Evolutionary conservation across 2,329 filamentous ascomycete species (phyloP).

Genomic region (Venturia carpophila): DNA sequence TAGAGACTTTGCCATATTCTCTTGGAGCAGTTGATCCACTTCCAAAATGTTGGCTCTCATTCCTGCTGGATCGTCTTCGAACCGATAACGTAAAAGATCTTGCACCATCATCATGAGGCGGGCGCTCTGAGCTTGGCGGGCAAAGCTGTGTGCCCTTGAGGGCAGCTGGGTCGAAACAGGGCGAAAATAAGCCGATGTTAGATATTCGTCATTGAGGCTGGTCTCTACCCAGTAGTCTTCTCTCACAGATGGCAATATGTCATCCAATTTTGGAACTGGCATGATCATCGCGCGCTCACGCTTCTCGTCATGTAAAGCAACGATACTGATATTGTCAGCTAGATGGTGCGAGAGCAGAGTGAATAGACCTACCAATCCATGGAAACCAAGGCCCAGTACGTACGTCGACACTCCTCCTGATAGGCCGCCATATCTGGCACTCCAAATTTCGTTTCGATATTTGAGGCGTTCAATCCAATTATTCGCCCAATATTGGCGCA

Average conservation of each 20-base stretch:
- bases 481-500: slow-evolving; percentile 3
- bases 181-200: background rate
- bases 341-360: too few relatives aligned
- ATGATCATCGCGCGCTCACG: slow-evolving; percentile 14
- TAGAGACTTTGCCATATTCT: slow-evolving; percentile 9
- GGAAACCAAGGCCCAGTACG: slow-evolving; percentile 15
- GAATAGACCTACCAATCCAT: slow-evolving; percentile 13
- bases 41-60: slow-evolving; percentile 3
- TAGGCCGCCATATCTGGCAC: slow-evolving; percentile 1
- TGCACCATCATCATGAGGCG: slow-evolving; percentile 11
- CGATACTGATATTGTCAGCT: slow-evolving; percentile 10
- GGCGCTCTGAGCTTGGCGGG: slow-evolving; percentile 13
- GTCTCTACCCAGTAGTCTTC: slow-evolving; percentile 11
- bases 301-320: slow-evolving; percentile 17
- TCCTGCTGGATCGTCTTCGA: slow-evolving; percentile 8
- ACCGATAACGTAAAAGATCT: background rate
- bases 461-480: slow-evolving; percentile 11
- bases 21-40: slow-evolving; percentile 11
- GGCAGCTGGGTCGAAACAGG: slow-evolving; percentile 13
- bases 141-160: slow-evolving; percentile 12
- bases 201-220: background rate
- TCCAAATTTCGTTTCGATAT: background rate
- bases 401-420: slow-evolving; percentile 13
- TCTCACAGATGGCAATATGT: slow-evolving; percentile 13
- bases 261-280: slow-evolving; percentile 10